Evolutionary conservation across 1,284 basidiomycete species (phyloP), one percentile per base, ranked within the genome.

Genomic region (Heimioporus punctisporus): DNA sequence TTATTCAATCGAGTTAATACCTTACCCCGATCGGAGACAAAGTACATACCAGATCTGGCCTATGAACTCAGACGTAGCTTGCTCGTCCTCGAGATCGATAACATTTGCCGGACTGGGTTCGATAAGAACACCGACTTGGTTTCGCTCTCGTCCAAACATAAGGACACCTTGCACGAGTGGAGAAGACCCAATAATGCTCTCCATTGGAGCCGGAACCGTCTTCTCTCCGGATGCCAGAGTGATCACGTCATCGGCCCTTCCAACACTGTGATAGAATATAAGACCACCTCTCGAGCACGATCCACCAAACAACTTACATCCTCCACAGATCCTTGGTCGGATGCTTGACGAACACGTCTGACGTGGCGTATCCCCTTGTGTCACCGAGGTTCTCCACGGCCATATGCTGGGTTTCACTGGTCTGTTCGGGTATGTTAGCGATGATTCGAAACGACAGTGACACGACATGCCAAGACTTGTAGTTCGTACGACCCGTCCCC

Each of bases 101-200:
- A 49, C 47, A 15, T 64, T 25, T 12, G 44, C 64, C 0, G 53
- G 37, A 1, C 53, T 56, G 2, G 71, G 73, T 47, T 80, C 75
- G 45, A 81, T 59, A 42, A 80, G 63, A 26, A 77, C 56, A 2
- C 79, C 78, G 8, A 72, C 63, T 53, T 76, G 72, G 24, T 70
- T 64, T 14, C 66, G 72, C 15, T 64, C 72, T 2, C 71, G 60
- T 21, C 80, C 78, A 24, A 79, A 81, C 60, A 81, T 66, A 30
- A 77, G 51, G 9, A 65, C 65, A 0, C 64, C 72, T 10, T 64
- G 40, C 3, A 52, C 40, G 5, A 55, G 40, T 7, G 50, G 54
- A 6, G 41, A 44, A 25, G 50, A 53, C 12, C 6, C 31, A 17
- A 72, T 65, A 7, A 69, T 14, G 3, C 54, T 58, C 50, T 74